A percentile compares a stretch with the other conserved stretches of the same genome.
These are phyloP conservation scores for Plantago ovata DNA, from an alignment of 257 asterid genomes.

Conservation along the genomic window DNA sequence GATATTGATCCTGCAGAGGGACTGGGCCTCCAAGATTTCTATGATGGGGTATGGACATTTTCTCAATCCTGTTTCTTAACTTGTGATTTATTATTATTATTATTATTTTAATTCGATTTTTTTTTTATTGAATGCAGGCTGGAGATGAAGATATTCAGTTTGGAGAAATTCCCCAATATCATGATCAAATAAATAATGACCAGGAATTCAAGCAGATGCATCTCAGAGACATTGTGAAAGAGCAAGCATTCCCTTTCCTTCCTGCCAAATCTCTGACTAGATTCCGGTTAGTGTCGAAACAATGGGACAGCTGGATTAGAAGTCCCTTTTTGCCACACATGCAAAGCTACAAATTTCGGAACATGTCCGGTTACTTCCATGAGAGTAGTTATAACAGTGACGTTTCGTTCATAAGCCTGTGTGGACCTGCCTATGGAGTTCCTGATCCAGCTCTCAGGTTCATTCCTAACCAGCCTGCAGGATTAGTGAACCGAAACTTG, in stretches of 20 bases:
- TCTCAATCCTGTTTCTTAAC: not conserved
- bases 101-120: not conserved
- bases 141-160: too few relatives aligned
- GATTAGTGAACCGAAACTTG: not conserved
- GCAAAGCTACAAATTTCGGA: conserved; percentile 1
- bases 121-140: too few relatives aligned
- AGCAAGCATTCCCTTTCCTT: conserved; percentile 7
- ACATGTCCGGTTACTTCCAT: conserved; percentile 6
- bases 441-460: not conserved
- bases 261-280: conserved; percentile 10
- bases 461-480: not conserved
- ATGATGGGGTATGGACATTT: not conserved
- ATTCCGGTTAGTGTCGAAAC: conserved; percentile 7
- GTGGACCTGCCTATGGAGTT: conserved; percentile 2
- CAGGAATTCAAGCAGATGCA: not conserved
- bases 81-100: not conserved
- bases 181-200: not conserved
- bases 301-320: conserved; percentile 3
- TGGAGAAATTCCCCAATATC: not conserved
- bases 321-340: not conserved
- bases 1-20: not conserved
- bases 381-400: not conserved
- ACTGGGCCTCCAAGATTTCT: not conserved
- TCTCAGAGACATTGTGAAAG: not conserved
- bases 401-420: not conserved